These are phyloP conservation scores for Trichoderma hamatum DNA, from an alignment of 2,329 filamentous ascomycete genomes.

Conservation along the genomic window DNA sequence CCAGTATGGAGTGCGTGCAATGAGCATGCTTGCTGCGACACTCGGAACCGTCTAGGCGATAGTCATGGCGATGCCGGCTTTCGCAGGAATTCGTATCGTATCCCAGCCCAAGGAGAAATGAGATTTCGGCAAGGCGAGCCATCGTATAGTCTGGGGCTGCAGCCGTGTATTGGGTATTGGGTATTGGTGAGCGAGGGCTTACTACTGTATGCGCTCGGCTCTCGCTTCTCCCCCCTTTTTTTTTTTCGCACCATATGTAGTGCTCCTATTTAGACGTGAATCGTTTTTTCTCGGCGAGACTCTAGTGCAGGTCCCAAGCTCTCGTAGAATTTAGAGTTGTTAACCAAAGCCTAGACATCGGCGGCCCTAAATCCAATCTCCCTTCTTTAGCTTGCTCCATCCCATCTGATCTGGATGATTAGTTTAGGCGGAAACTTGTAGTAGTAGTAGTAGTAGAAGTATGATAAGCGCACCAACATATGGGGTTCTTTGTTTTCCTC, in stretches of 20 bases:
- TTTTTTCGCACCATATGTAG: not conserved
- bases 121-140: not conserved
- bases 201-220: not conserved
- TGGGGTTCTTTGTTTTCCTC: not conserved
- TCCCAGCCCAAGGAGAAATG: conserved; percentile 3
- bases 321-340: conserved; percentile 5
- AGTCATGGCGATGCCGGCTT: not conserved
- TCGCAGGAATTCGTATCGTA: not conserved
- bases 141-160: not conserved
- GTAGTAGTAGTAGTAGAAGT: not conserved
- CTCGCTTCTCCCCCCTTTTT: not conserved
- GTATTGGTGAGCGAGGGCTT: not conserved
- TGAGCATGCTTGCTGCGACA: not conserved
- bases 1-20: conserved; percentile 15
- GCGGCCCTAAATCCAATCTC: conserved; percentile 5
- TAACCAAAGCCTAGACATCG: not conserved
- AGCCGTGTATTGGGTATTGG: not conserved
- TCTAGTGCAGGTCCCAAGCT: conserved; percentile 1
- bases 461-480: not conserved
- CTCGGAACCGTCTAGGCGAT: not conserved
- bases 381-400: conserved; percentile 13
- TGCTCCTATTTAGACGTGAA: not conserved
- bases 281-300: not conserved
- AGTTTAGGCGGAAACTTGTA: conserved; percentile 2
- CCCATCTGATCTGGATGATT: conserved; percentile 2